A percentile compares a stretch with the other conserved stretches of the same genome.
Conservation (phyloP, 2,329 filamentous ascomycete species). For the Tolypocladium pustulatum region DNA sequence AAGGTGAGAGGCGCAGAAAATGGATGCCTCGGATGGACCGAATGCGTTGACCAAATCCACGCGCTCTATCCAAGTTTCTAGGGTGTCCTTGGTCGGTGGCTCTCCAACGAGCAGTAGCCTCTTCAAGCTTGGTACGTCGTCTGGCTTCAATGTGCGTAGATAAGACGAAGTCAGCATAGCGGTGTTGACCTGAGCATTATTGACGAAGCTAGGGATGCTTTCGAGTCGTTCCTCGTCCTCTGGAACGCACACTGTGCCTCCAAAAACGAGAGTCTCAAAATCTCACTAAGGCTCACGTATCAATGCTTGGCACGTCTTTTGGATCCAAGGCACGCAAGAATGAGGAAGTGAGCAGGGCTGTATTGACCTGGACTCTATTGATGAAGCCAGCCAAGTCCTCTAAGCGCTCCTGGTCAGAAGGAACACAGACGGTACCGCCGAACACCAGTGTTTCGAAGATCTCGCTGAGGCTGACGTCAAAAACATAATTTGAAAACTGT, state of each 20-base stretch:
- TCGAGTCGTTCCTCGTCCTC: conserved; percentile 7
- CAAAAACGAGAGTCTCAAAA: conserved; percentile 10
- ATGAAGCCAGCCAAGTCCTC: neutral
- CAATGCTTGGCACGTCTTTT: neutral
- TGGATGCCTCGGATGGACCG: conserved; percentile 2
- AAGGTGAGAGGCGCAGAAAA: neutral
- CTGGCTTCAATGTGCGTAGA: neutral
- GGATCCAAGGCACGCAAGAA: conserved; percentile 1
- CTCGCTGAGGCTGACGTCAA: conserved; percentile 4
- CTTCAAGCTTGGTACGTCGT: neutral
- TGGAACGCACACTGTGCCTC: conserved; percentile 12
- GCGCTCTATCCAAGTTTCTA: neutral
- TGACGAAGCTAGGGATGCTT: neutral
- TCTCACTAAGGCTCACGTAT: conserved; percentile 23
- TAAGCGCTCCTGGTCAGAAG: neutral
- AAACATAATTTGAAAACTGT: conserved; percentile 5
- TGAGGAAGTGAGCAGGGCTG: conserved; percentile 1
- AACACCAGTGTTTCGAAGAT: conserved; percentile 1
- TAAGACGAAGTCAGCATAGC: neutral
- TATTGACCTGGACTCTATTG: neutral
- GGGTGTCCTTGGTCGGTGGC: neutral
- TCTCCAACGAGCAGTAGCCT: neutral
- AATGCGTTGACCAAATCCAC: conserved; percentile 1
- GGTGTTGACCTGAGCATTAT: neutral
- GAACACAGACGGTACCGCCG: conserved; percentile 5